Percentiles rank a stretch among this genome's conserved stretches.
Conservation (phyloP, 2,329 filamentous ascomycete species). For the Didymella arachidicola region DNA sequence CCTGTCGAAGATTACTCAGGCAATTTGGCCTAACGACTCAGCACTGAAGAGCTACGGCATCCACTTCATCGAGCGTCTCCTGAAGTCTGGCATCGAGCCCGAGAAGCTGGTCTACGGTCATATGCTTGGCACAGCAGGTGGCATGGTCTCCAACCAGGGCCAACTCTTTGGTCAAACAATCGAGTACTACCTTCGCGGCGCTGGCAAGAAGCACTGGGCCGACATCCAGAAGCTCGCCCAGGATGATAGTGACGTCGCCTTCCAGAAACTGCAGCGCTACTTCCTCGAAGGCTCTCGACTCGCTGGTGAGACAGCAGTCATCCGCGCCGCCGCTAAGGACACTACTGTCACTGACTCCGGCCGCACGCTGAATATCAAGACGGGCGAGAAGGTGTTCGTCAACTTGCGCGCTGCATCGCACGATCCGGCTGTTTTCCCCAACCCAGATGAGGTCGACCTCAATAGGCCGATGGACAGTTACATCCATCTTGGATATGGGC, state of each 20-base stretch:
- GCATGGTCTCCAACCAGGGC: conserved; percentile 63
- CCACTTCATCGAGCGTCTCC: conserved; percentile 63
- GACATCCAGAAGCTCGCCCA: conserved; percentile 58
- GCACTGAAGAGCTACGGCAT: conserved; percentile 62
- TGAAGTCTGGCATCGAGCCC: conserved; percentile 56
- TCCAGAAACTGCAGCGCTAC: conserved; percentile 61
- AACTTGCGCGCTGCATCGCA: conserved; percentile 54
- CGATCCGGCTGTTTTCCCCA: conserved; percentile 52
- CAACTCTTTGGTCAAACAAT: conserved; percentile 65
- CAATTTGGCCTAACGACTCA: conserved; percentile 51
- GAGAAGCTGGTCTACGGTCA: conserved; percentile 64
- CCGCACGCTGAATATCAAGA: conserved; percentile 42
- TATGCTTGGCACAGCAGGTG: conserved; percentile 65
- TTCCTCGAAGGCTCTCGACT: conserved; percentile 56
- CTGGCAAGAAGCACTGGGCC: conserved; percentile 57
- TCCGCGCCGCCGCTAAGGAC: conserved; percentile 47
- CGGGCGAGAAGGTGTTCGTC: conserved; percentile 53
- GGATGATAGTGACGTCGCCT: conserved; percentile 52
- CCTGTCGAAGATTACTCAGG: conserved; percentile 52
- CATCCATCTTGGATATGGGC: conserved; percentile 55
- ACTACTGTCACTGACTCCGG: conserved; percentile 47
- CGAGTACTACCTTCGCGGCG: conserved; percentile 63
- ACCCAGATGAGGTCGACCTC: conserved; percentile 52
- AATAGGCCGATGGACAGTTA: conserved; percentile 53
- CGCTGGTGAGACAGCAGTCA: conserved; percentile 54